phyloP scores from a whole-genome alignment of 495 filamentous ascomycete genomes.

The Aspergillus steynii region DNA sequence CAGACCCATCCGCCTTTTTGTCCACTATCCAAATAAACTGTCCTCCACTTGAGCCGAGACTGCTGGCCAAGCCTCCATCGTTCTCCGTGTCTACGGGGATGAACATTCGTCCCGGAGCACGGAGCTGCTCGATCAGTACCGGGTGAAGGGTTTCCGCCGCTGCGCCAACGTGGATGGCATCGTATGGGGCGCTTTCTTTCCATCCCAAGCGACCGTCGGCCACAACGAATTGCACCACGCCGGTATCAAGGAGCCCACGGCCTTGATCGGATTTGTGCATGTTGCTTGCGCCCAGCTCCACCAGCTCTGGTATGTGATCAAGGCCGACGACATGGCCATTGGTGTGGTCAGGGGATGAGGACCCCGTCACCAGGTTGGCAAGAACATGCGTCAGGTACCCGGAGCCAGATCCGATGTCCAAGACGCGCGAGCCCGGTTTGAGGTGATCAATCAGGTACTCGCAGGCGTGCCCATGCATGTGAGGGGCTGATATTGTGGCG shows the following conservation, averaged over 20 bases:
- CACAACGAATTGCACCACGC: constrained; percentile 69
- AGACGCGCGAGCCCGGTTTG: constrained; percentile 54
- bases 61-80: constrained; percentile 18
- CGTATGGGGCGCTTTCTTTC: constrained; percentile 60
- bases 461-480: constrained; percentile 89
- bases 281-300: constrained; percentile 71
- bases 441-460: constrained; percentile 68
- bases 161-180: constrained; percentile 96
- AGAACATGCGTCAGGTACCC: constrained; percentile 92
- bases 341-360: constrained; percentile 22
- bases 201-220: constrained; percentile 84
- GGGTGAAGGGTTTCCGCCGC: constrained; percentile 74
- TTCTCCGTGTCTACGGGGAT: constrained; percentile 75
- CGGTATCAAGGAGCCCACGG: constrained; percentile 54
- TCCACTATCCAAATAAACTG: constrained; percentile 92
- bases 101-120: constrained; percentile 77
- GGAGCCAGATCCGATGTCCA: constrained; percentile 88
- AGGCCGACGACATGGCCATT: constrained; percentile 72
- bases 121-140: constrained; percentile 74
- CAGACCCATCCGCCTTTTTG: constrained; percentile 75
- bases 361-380: constrained; percentile 69
- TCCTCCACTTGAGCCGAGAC: constrained; percentile 28
- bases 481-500: constrained; percentile 93
- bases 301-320: constrained; percentile 81
- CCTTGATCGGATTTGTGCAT: constrained; percentile 74